Base-by-base conservation (phyloP, 768 basidiomycete genomes). In the Termitomyces sp. region DNA sequence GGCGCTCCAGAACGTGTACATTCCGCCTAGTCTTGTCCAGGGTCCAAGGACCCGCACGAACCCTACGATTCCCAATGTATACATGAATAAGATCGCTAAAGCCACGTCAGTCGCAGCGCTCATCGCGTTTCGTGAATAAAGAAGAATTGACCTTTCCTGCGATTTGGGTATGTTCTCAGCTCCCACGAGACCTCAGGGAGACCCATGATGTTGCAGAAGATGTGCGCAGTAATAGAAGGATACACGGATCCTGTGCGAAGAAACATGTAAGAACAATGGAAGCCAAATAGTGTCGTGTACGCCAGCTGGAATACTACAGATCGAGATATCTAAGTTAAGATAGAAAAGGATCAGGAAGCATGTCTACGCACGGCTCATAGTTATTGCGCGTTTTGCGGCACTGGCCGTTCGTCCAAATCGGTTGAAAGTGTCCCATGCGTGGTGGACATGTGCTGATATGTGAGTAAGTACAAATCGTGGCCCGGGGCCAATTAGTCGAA, bases 171-270 rank as follows among this genome's bases (percentile, higher is more conserved):
- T 53, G 70, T 67, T 40, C 63, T 61, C 35, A 90, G 63, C 55
- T 93, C 91, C 30, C 73, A 69, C 0, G 59, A 64, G 24, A 87
- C 77, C 51, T 84, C 77, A 2, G 96, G 97, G 28, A 98, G 63
- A 1, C 95, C 95, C 91, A 98, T 95, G 48, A 89, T 68, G 65
- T 99, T 99, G 76, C 97, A 98, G 66, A 93, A 96, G 1, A 88
- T 71, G 65, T 99, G 97, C 0, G 93, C 84, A 9, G 79, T 70
- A 53, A 94, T 77, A 2, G 94, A 76, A 1, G 93, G 87, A 30
- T 87, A 68, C 56, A 98, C 71, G 5, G 93, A 94, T 15, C 87
- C 84, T 4, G 94, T 93, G 47, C 89, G 83, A 8, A 96, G 76
- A 71, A 94, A 93, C 42, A 97, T 78, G 70, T 83, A 97, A 4